Evolutionary conservation across 257 asterid genomes (phyloP).

Genomic region (Cordia subcordata): DNA sequence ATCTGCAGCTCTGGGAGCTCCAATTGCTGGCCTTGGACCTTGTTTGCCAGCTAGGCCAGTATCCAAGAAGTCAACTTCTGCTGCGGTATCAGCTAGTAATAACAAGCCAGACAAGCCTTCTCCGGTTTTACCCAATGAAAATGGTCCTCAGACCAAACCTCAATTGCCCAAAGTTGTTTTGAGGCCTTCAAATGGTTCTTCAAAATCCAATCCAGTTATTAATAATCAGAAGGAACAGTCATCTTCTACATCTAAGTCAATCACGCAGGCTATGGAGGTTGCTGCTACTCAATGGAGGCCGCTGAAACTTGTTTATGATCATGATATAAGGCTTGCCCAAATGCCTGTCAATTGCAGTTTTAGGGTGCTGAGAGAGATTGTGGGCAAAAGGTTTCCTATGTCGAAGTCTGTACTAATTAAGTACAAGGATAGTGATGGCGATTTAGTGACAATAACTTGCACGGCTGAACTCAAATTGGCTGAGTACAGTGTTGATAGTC

Average conservation of each 20-base stretch:
- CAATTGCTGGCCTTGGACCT: constrained; percentile 86
- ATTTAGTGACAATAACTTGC: constrained; percentile 80
- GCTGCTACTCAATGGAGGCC: constrained; percentile 43
- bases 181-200: constrained; percentile 61
- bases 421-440: constrained; percentile 79
- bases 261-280: constrained; percentile 27
- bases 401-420: constrained; percentile 76
- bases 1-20: constrained; percentile 94
- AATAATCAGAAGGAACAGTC: constrained; percentile 34
- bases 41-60: constrained; percentile 84
- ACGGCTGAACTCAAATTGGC: constrained; percentile 73
- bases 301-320: constrained; percentile 89
- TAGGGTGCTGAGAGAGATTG: constrained; percentile 66
- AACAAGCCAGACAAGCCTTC: constrained; percentile 51
- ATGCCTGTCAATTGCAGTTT: constrained; percentile 78
- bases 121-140: constrained; percentile 35
- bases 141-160: constrained; percentile 46
- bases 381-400: constrained; percentile 71
- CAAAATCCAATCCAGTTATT: constrained; percentile 36
- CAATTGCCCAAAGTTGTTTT: constrained; percentile 63
- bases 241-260: constrained; percentile 8
- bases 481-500: constrained; percentile 53
- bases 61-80: constrained; percentile 50
- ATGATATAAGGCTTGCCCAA: constrained; percentile 84
- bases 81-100: constrained; percentile 26